Evolutionary conservation across 768 basidiomycete genomes (phyloP), one percentile per base, ranked within the genome.

Genomic region (Hypholoma sublateritium): DNA sequence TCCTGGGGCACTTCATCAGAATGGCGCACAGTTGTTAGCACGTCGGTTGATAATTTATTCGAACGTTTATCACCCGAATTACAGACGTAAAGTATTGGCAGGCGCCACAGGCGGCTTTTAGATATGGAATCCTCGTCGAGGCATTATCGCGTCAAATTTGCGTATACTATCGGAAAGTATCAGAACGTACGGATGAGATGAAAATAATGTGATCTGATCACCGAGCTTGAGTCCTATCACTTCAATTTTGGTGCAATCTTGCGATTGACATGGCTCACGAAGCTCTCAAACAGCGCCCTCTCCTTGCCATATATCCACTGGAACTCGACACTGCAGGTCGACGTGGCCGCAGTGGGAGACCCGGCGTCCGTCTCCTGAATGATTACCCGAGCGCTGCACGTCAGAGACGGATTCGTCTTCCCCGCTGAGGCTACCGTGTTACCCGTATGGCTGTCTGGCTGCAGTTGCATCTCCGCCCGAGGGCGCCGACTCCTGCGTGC

Each of bases 241-340:
- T 55, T 11, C 39, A 63, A n/a, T 22, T 17, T 46, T 13, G n/a
- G 19, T 2, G 43, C 54, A 3, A 84, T 63, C 63, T 83, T 87
- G 57, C 82, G 75, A 47, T 74, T 77, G 21, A 90, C 70, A 75
- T 91, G 89, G 58, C 82, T 82, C 19, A 77, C 77, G 59, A 93
- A 87, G 39, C 86, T 83, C 64, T 90, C 88, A 45, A 88, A 87
- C 50, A 88, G 46, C 0, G 59, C 60, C 42, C 86, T 66, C 25
- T 91, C 84, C 24, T 56, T 65, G 0, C 91, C 91, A 49, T 73
- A 73, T 19, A 85, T 64, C 91, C 91, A 92, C 34, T 81, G 76
- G 58, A 82, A 84, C 51, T 80, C 55, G 28, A 19, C 32, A 14
- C 21, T 37, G 35, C 36, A 24, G 17, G 45, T 4, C 1, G 36